Evolutionary conservation across 2,329 filamentous ascomycete species (phyloP).

Genomic region (Bipolaris oryzae): DNA sequence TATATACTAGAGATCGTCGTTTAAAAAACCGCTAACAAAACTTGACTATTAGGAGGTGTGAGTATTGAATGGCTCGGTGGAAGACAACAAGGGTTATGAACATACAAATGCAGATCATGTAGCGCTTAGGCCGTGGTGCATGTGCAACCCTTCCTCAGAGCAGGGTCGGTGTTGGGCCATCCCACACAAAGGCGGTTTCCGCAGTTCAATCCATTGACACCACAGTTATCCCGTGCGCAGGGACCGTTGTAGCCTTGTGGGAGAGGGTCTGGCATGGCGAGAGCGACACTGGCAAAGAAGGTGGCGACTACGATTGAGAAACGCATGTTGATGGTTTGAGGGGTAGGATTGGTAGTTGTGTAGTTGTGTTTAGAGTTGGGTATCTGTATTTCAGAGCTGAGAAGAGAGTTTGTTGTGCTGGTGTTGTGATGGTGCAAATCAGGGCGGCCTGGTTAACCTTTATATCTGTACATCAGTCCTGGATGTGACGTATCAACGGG

Average conservation of each 20-base stretch:
- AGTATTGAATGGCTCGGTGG: neutral
- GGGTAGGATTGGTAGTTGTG: neutral
- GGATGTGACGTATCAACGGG: constrained; percentile 1
- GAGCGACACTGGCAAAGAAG: constrained; percentile 21
- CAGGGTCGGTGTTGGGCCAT: constrained; percentile 19
- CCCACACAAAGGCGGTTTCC: constrained; percentile 15
- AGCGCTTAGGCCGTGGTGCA: constrained; percentile 18
- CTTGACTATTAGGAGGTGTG: neutral
- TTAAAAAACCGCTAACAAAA: neutral
- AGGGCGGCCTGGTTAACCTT: neutral
- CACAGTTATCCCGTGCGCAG: constrained; percentile 20
- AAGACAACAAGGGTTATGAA: neutral
- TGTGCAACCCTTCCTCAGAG: constrained; percentile 22
- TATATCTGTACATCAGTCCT: neutral
- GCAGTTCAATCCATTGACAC: constrained; percentile 15
- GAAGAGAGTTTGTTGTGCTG: neutral
- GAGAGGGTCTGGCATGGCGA: constrained; percentile 30
- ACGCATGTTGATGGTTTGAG: constrained; percentile 17
- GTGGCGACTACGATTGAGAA: constrained; percentile 21
- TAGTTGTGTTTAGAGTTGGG: neutral
- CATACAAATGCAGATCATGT: neutral
- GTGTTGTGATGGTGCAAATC: neutral
- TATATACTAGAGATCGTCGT: too few relatives aligned
- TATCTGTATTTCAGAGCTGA: neutral
- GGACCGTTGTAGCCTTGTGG: constrained; percentile 30